Percentiles rank a stretch among this genome's conserved stretches.
phyloP scores from a whole-genome alignment of 257 asterid genomes.

The Echites panduratus region DNA sequence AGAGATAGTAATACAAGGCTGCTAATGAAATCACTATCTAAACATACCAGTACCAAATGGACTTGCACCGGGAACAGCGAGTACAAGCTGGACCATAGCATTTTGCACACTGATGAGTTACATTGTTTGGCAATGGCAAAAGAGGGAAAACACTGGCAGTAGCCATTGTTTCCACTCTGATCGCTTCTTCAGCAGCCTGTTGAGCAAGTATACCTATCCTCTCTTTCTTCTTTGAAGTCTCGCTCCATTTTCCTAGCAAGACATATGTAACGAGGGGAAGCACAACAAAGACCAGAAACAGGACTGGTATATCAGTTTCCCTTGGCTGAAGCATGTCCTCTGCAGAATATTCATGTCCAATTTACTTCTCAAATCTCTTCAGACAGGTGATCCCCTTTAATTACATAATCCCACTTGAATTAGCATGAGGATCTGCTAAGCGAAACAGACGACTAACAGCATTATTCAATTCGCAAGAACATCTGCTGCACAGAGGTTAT shows the following conservation, averaged over 20 bases:
- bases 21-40: not conserved
- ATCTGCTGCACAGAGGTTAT: not conserved
- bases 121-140: constrained; percentile 37
- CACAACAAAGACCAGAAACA: constrained; percentile 60
- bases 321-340: constrained; percentile 83
- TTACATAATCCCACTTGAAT: constrained; percentile 20
- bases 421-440: not conserved
- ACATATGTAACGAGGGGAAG: constrained; percentile 70
- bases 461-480: not conserved
- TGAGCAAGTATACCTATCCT: constrained; percentile 38
- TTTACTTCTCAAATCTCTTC: constrained; percentile 25
- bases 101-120: constrained; percentile 56
- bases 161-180: constrained; percentile 39
- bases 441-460: not conserved
- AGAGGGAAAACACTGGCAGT: constrained; percentile 36
- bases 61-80: constrained; percentile 79
- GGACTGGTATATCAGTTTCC: constrained; percentile 59
- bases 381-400: constrained; percentile 26
- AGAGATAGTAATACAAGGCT: not conserved
- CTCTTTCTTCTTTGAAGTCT: constrained; percentile 52
- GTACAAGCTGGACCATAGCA: constrained; percentile 63
- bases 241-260: constrained; percentile 76
- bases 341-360: constrained; percentile 63
- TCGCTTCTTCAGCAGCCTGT: constrained; percentile 53
- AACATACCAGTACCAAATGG: constrained; percentile 77